Percentiles rank a stretch among this genome's conserved stretches.
phyloP scores from a whole-genome alignment of 2,329 filamentous ascomycete genomes.

The Geosmithia putterillii region DNA sequence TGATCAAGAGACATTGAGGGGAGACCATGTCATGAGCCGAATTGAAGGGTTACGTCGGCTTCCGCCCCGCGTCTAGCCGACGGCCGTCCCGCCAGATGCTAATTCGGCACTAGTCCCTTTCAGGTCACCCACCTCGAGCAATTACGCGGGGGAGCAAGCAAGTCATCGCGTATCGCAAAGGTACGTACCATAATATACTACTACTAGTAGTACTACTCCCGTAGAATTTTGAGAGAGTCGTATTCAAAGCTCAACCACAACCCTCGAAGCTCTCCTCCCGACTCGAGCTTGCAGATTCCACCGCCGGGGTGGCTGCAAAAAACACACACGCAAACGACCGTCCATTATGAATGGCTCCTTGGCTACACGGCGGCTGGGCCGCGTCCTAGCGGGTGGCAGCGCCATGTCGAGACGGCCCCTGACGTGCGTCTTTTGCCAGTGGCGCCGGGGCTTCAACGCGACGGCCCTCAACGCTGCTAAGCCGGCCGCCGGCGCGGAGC shows the following conservation, averaged over 20 bases:
- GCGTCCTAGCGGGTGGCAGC: constrained; percentile 2
- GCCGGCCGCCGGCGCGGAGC: constrained; percentile 19
- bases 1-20: neutral
- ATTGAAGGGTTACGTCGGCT: constrained; percentile 4
- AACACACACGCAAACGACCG: neutral
- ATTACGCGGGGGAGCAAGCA: neutral
- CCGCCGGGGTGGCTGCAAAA: neutral
- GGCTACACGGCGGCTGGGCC: constrained; percentile 17
- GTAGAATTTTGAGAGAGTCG: constrained; percentile 1
- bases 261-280: neutral
- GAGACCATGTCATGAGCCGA: constrained; percentile 3
- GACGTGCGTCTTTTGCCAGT: constrained; percentile 37
- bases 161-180: neutral
- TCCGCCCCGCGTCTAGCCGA: constrained; percentile 5
- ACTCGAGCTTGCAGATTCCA: neutral
- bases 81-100: neutral
- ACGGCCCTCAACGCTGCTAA: constrained; percentile 22
- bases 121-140: neutral
- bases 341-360: constrained; percentile 10
- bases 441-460: constrained; percentile 32
- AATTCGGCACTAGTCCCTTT: neutral
- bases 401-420: constrained; percentile 10
- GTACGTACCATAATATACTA: neutral
- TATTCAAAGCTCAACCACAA: constrained; percentile 1
- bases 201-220: neutral